These are phyloP conservation scores for Aureobasidium mangrovei DNA, from an alignment of 2,329 filamentous ascomycete genomes.

Conservation along the genomic window DNA sequence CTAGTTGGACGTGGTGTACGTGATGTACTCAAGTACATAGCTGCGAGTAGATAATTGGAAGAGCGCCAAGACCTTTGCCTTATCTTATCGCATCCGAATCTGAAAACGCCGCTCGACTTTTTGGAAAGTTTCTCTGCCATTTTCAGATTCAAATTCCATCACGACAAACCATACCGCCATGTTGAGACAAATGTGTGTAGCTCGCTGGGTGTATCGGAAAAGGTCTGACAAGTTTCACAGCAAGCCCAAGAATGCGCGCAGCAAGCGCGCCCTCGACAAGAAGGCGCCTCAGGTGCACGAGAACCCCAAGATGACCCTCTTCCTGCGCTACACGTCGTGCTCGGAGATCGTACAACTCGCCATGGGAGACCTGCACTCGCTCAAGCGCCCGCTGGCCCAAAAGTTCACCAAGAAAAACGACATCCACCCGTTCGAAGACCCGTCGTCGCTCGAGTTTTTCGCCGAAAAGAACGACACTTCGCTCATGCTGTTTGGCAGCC, in stretches of 20 bases:
- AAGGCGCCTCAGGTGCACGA: conserved; percentile 82
- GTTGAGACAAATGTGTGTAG: conserved; percentile 10
- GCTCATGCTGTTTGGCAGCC: conserved; percentile 73
- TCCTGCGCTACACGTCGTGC: conserved; percentile 80
- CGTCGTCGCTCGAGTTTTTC: conserved; percentile 85
- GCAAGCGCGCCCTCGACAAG: conserved; percentile 89
- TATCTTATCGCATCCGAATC: not conserved
- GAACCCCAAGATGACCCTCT: conserved; percentile 81
- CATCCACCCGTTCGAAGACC: conserved; percentile 89
- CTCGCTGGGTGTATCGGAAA: not conserved
- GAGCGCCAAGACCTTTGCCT: not conserved
- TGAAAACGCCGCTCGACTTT: not conserved
- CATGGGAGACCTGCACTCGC: conserved; percentile 71
- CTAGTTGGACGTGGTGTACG: no score
- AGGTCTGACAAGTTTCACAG: not conserved
- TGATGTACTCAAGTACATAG: no score
- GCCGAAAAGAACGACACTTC: conserved; percentile 91
- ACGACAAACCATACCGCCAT: not conserved
- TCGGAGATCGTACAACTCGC: conserved; percentile 76
- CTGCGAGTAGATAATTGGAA: no score
- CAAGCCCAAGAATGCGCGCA: conserved; percentile 67
- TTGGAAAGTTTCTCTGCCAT: conserved; percentile 3
- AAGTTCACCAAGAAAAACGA: conserved; percentile 97
- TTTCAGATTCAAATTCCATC: not conserved
- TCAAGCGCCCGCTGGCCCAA: conserved; percentile 76